Conservation (phyloP, 2,329 filamentous ascomycete species). For the Cladophialophora chaetospira region DNA sequence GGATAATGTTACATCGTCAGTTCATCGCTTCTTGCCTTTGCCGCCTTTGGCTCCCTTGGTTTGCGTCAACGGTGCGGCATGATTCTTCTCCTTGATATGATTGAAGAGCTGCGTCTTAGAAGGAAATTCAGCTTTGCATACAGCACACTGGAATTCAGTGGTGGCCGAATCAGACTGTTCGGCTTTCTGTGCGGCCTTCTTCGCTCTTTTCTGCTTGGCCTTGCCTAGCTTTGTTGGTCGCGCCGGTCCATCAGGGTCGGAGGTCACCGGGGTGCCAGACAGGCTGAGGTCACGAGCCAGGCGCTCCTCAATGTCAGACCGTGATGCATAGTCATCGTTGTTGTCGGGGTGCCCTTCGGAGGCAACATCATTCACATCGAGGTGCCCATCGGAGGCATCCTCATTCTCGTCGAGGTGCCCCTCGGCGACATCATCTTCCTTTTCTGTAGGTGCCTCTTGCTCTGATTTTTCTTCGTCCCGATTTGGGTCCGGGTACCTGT, state of each 20-base stretch:
- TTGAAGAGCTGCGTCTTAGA: slow-evolving; percentile 72
- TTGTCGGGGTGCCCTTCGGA: slow-evolving; percentile 39
- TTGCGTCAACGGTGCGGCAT: slow-evolving; percentile 56
- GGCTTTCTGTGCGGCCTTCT: slow-evolving; percentile 47
- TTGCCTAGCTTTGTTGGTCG: slow-evolving; percentile 50
- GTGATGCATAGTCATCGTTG: slow-evolving; percentile 48
- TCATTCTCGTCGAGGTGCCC: too few species aligned
- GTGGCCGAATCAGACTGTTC: slow-evolving; percentile 18
- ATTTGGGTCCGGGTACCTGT: neutral
- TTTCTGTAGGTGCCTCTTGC: slow-evolving; percentile 1
- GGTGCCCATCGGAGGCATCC: slow-evolving; percentile 27
- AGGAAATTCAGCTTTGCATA: slow-evolving; percentile 76
- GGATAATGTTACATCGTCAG: slow-evolving; percentile 7
- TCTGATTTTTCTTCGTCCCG: neutral
- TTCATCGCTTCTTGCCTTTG: slow-evolving; percentile 33
- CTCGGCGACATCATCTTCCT: slow-evolving; percentile 4
- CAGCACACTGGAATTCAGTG: slow-evolving; percentile 67
- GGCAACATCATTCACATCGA: slow-evolving; percentile 35
- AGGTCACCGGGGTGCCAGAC: slow-evolving; percentile 22
- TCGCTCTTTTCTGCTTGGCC: slow-evolving; percentile 56
- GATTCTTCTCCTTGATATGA: slow-evolving; percentile 66
- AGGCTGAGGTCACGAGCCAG: slow-evolving; percentile 33
- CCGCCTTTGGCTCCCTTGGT: slow-evolving; percentile 27
- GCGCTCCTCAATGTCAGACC: slow-evolving; percentile 45
- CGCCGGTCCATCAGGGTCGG: slow-evolving; percentile 29